Base-by-base conservation (phyloP, 2,329 filamentous ascomycete genomes). In the Volutella citrinella region DNA sequence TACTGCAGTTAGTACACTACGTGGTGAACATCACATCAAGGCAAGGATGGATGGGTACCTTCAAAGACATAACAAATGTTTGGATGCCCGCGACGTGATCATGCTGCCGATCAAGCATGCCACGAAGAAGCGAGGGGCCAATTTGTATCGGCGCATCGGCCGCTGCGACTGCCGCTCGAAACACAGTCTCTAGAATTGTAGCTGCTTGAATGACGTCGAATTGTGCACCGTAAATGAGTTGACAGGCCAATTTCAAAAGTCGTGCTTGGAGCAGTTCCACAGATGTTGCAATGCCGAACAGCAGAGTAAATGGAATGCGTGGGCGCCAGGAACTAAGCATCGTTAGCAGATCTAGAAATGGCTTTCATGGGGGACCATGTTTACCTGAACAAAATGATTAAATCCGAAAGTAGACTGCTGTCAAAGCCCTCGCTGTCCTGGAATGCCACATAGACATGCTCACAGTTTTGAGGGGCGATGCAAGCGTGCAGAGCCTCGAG, bases 351-450 rank as follows among this genome's bases (percentile, higher is more conserved):
- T 16, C 13, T 9, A 19, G 25, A 14, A n/a, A 12, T 19, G n/a
- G 20, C 14, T 11, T 10, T 5, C 10, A 17, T 13, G 16, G 18
- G n/a, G 18, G 10, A 12, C 2, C 12, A 12, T 19, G 61, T 72
- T 30, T 67, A 84, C 82, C 77, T 75, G 40, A 91, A 72, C 6
- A 90, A 69, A 22, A 72, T 69, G 27, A 91, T 73, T 21, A 88
- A 55, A 38, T 91, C 85, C 2, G 80, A 80, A 10, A 94, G 64
- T n/a, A 93, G 61, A 19, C 66, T 66, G 28, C 78, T 78, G 48
- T 90, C 86, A 53, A 93, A 90, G 1, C 82, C 86, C 60, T 93
- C 87, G 43, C 84, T 88, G 52, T 93, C 87, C 56, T 89, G 82
- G 39, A 93, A 80, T 1, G 83, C 79, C 30, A 94, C 68, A 32